phyloP scores from a whole-genome alignment of 176 grass and related monocot species.

The Lolium rigidum region DNA sequence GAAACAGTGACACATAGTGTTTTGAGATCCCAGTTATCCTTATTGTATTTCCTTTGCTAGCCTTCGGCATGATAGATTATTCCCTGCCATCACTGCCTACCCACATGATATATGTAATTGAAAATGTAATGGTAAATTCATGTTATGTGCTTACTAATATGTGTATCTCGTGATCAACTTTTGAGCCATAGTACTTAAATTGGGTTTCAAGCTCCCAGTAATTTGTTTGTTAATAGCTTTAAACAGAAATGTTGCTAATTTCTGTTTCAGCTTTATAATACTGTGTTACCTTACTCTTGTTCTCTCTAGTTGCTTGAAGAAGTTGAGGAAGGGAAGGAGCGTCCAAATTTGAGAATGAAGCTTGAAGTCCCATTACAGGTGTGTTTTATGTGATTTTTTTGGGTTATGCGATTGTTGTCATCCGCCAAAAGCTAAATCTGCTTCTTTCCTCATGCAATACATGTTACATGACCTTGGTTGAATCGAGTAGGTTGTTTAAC shows the following conservation, averaged over 20 bases:
- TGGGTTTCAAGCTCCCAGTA: slow-evolving; percentile 5
- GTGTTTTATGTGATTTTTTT: slow-evolving; percentile 14
- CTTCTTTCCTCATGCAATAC: background rate
- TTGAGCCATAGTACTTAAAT: background rate
- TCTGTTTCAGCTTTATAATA: slow-evolving; percentile 7
- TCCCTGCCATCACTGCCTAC: background rate
- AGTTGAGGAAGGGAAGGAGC: slow-evolving; percentile 92
- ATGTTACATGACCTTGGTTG: background rate
- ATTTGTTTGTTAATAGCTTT: background rate
- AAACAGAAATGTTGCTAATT: slow-evolving; percentile 25
- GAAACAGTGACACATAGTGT: background rate
- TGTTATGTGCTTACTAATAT: slow-evolving; percentile 17
- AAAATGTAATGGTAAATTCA: slow-evolving; percentile 18
- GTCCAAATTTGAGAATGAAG: slow-evolving; percentile 89
- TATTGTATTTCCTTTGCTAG: background rate
- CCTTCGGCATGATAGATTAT: background rate
- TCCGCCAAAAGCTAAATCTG: background rate
- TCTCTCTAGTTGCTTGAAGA: slow-evolving; percentile 93
- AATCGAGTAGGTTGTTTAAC: background rate
- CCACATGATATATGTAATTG: background rate
- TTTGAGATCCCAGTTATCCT: slow-evolving; percentile 14
- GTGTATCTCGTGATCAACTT: background rate
- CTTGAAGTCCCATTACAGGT: slow-evolving; percentile 99
- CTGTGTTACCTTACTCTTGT: slow-evolving; percentile 27
- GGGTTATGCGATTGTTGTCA: background rate